Conservation (phyloP, 345 rosid genomes). For the Euphorbia lathyris region DNA sequence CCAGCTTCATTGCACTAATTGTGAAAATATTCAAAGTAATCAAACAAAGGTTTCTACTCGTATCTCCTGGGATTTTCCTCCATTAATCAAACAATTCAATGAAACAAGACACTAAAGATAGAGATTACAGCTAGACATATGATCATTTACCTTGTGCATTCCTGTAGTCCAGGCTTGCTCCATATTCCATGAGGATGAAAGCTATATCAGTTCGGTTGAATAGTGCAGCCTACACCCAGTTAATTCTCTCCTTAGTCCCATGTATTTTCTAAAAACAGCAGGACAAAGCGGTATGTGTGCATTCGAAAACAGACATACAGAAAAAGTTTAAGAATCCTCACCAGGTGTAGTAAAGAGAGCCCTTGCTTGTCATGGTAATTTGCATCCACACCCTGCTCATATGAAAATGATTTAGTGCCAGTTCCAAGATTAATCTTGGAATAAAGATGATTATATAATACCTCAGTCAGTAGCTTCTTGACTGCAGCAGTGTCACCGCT, state of each 20-base stretch:
- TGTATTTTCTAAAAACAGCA: slow-evolving; percentile 2
- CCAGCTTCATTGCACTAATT: neutral
- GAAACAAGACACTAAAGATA: neutral
- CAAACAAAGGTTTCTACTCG: neutral
- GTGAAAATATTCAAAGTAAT: neutral
- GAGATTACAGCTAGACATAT: slow-evolving; percentile 6
- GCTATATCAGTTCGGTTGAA: slow-evolving; percentile 82
- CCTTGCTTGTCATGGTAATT: slow-evolving; percentile 89
- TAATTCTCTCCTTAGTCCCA: slow-evolving; percentile 20
- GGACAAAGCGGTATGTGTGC: neutral
- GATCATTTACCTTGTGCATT: slow-evolving; percentile 80
- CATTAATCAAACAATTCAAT: neutral
- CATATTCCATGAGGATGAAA: slow-evolving; percentile 71
- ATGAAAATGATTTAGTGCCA: slow-evolving; percentile 17
- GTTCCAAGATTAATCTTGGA: neutral
- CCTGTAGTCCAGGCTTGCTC: slow-evolving; percentile 76
- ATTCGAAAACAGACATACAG: slow-evolving; percentile 1
- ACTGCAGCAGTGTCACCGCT: slow-evolving; percentile 76
- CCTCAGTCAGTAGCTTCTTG: slow-evolving; percentile 78
- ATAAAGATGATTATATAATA: slow-evolving; percentile 23
- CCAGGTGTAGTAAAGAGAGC: slow-evolving; percentile 86
- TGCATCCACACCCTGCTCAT: slow-evolving; percentile 79
- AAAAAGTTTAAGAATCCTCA: slow-evolving; percentile 23
- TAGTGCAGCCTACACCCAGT: slow-evolving; percentile 57
- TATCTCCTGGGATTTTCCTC: neutral